Percentiles rank a stretch among this genome's conserved stretches.
Conservation (phyloP, 1,284 basidiomycete species). For the Xerocomus nothofagi region DNA sequence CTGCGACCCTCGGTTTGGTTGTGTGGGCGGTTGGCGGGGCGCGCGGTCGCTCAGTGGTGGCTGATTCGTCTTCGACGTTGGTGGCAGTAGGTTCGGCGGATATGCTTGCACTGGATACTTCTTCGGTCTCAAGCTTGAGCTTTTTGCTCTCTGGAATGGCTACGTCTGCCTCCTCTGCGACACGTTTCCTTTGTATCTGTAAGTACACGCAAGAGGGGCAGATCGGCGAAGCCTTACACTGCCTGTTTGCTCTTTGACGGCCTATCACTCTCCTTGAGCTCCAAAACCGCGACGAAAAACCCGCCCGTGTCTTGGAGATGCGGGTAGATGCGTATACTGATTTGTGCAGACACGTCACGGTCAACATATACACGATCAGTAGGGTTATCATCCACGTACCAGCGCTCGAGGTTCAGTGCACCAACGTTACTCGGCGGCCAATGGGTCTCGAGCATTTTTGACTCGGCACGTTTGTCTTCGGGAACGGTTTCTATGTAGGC, state of each 20-base stretch:
- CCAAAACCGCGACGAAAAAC: slow-evolving; percentile 93
- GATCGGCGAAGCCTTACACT: slow-evolving; percentile 21
- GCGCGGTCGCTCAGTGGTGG: not conserved
- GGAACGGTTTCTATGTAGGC: slow-evolving; percentile 52
- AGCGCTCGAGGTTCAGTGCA: slow-evolving; percentile 63
- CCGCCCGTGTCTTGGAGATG: slow-evolving; percentile 97
- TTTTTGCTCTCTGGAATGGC: slow-evolving; percentile 48
- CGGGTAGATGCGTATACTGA: slow-evolving; percentile 86
- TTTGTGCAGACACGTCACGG: not conserved
- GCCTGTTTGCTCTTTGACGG: slow-evolving; percentile 16
- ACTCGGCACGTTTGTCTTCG: slow-evolving; percentile 48
- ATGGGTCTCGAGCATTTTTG: slow-evolving; percentile 67
- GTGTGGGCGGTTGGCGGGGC: not conserved
- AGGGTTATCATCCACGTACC: slow-evolving; percentile 46
- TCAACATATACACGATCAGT: slow-evolving; percentile 2
- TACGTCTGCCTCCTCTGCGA: slow-evolving; percentile 40
- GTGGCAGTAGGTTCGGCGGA: slow-evolving; percentile 6
- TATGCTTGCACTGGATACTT: slow-evolving; percentile 13
- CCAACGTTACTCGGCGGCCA: slow-evolving; percentile 78
- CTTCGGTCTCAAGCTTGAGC: slow-evolving; percentile 38
- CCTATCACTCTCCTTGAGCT: slow-evolving; percentile 42
- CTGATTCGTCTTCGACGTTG: slow-evolving; percentile 18
- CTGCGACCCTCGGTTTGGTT: slow-evolving; percentile 34
- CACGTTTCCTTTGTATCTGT: slow-evolving; percentile 43
- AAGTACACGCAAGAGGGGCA: not conserved